Evolutionary conservation across 306 rosid genomes (phyloP), one percentile per base, ranked within the genome.

Genomic region (Hippophae tibetana): DNA sequence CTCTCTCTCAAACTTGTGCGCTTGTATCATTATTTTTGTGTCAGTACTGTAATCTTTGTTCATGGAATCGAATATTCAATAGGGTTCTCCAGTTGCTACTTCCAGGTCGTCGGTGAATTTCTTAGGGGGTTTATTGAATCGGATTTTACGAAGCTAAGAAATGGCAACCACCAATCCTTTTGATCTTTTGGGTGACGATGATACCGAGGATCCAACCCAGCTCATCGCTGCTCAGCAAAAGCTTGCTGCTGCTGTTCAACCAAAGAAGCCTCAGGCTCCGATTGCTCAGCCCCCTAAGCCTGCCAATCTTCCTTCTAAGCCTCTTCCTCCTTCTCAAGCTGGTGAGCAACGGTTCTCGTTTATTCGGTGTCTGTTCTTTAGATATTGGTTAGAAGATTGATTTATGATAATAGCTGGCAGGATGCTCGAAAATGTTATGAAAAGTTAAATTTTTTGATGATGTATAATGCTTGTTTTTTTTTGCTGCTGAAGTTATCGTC

Each of bases 101-200:
- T 57, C 26, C 9, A 56, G 79, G 58, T 54, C 57, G 58, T 54
- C 57, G 38, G 62, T 60, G 60, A 53, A 56, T 62, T 31, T 31
- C 45, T 53, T 49, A 9, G 38, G 45, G 76, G 63, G 49, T 31
- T 31, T 31, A 42, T 7, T 25, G 67, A 60, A 52, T 62, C 70
- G 61, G 56, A 43, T 23, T 53, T 56, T 47, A 56, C 52, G 71
- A 72, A 62, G 68, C 57, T 23, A 62, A 55, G 56, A 42, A 71
- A 82, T 83, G 89, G 77, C 89, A 66, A 66, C 81, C 77, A 10
- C 65, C 79, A 83, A 83, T 68, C 83, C 85, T 10, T 83, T 83
- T 63, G 81, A 72, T 72, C 83, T 83, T 52, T 47, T 83, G 73
- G 83, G 74, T 10, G 87, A 77, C 42, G 89, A 77, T 60, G 89